Conservation (phyloP, 2,329 filamentous ascomycete species). For the Coniosporium tulheliwenetii region DNA sequence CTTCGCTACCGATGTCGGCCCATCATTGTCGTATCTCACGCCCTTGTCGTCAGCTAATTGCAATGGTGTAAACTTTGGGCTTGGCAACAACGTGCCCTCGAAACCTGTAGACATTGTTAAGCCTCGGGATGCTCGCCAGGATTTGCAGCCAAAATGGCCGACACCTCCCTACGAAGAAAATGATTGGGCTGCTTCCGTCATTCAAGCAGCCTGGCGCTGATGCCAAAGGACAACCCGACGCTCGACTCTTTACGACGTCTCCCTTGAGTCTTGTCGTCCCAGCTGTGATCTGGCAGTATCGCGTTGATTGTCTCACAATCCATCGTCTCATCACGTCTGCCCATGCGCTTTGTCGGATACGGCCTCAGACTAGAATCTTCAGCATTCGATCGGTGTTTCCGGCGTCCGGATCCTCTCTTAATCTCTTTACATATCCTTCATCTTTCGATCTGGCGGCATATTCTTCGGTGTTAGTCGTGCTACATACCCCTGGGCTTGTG, state of each 20-base stretch:
- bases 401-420: background rate
- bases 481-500: background rate
- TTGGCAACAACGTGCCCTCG: conserved; percentile 43
- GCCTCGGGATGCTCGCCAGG: conserved; percentile 34
- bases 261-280: too few species aligned
- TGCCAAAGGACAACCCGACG: too few species aligned
- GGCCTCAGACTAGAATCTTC: background rate
- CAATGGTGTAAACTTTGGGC: conserved; percentile 59
- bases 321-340: background rate
- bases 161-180: conserved; percentile 90
- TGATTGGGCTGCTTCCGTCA: conserved; percentile 72
- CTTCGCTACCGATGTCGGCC: conserved; percentile 46
- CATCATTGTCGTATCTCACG: conserved; percentile 49
- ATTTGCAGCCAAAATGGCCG: conserved; percentile 60
- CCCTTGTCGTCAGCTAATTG: conserved; percentile 71
- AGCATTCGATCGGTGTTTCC: background rate
- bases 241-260: too few species aligned
- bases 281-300: background rate
- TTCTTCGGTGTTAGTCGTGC: background rate
- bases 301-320: background rate
- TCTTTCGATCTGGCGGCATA: background rate
- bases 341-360: background rate
- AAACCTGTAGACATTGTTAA: conserved; percentile 57
- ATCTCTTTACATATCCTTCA: background rate
- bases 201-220: conserved; percentile 56